Evolutionary conservation across 228 moss, liverwort and hornwort species (phyloP), one percentile per base, ranked within the genome.

Genomic region (Sphagnum fallax): DNA sequence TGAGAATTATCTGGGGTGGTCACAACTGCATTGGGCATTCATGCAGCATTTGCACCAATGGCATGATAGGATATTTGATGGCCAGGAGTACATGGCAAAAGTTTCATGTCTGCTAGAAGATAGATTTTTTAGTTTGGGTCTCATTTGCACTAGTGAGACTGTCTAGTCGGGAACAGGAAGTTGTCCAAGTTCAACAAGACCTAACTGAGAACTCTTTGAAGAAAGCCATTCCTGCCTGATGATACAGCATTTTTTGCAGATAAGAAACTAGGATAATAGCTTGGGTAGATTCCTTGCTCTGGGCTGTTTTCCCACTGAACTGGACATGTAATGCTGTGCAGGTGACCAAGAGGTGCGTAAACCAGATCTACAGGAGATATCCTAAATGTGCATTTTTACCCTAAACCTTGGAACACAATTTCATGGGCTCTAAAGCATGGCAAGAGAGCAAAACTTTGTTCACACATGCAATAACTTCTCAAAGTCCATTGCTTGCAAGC

Each of bases 41-140:
- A 1, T 86, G 91, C 9, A 97, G 96, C 79, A 79, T 86, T 65
- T 91, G 84, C 78, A 84, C 93, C 60, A 82, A 86, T 5, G 96
- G 96, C 32, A 97, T 91, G 50, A 80, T 86, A 14, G 93, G 96
- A 16, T 97, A 97, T 72, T 93, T 97, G 96, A 32, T 32, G 91
- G 93, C 5, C 96, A 93, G 0, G 96, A 97, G 82, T 97, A 93
- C 66, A 69, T 82, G 3, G 73, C 80, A 16, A 67, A 69, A 1
- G 96, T 91, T 15, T 48, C 71, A 32, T 47, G 81, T 93, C 57
- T 84, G 89, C 0, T 61, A 80, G 10, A 97, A 97, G 74, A 73
- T 89, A 14, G 96, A 65, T 91, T 93, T 4, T 97, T 81, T 65
- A 77, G 89, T 8, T 93, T 91, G 63, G 96, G 96, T 4, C 79